Evolutionary conservation across 371 early-diverging fungal genomes (phyloP), one percentile per base, ranked within the genome.

Genomic region (Haplosporangium sp.): DNA sequence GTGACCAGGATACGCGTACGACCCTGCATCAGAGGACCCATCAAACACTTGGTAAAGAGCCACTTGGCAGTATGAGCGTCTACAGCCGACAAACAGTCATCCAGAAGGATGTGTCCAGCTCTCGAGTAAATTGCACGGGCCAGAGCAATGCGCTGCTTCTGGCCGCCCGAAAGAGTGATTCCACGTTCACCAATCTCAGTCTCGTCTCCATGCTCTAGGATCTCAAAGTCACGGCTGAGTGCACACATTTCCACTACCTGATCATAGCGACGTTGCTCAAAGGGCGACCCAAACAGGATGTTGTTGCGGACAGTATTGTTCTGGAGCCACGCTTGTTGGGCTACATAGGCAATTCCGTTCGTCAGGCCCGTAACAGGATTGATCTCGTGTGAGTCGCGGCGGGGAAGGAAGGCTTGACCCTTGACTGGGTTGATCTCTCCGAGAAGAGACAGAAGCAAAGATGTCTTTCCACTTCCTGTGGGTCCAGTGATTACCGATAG

Each of bases 141-240:
- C 60, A 94, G 85, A 16, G 91, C 87, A 43, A 94, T 83, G 69
- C 94, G 84, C 82, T 94, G 94, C 76, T 91, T 90, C 80, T 94
- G 94, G 1, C 96, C 96, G 54, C 98, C 97, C 56, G 94, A 94
- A 11, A 96, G 81, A 2, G 93, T 93, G 38, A 95, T 87, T 8
- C 96, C 97, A 59, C 90, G 89, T 80, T 95, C 96, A 47, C 96
- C 97, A 56, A 96, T 89, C 82, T 95, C 94, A 0, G 97, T 96
- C 67, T 85, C 66, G 81, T 97, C 98, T 21, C 96, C 96, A 43
- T 88, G 81, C 16, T 88, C 86, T 36, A 98, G 80, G 36, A 91
- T 93, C 42, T 92, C 91, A 56, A 97, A 81, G 75, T 98, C 98
- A 29, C 92, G 84, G 0, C 84, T 83, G 36, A 97, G 83, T 1